Base-by-base conservation (phyloP, 75 land plant genomes). In the Sequoia sempervirens region DNA sequence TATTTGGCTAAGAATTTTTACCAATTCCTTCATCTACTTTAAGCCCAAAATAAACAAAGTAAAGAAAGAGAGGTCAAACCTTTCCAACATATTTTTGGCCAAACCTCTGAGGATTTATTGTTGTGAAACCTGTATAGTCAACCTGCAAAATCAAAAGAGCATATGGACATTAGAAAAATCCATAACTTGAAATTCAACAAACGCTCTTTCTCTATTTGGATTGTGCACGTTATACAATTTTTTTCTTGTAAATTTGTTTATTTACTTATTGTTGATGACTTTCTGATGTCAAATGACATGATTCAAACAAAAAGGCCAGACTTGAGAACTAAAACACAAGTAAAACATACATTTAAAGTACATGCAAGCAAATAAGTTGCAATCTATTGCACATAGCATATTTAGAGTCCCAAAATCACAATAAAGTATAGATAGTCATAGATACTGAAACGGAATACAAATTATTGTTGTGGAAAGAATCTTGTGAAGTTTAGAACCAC, bases 31-130 rank as follows among this genome's bases (percentile, higher is more conserved):
- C 10, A 20, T 80, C 36, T 53, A 8, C 5, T 45, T 61, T 18
- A 70, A 81, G 26, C 20, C n/a, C 34, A 4, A n/a, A 41, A 46
- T 43, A 23, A 26, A 69, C 17, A 61, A 17, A 80, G 1, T 2
- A 83, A 58, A 54, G n/a, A 61, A 83, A 75, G 40, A 41, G 56
- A 5, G 4, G 18, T 17, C 17, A 56, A 86, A 97, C 99, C 99
- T 97, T 97, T n/a, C 99, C 99, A 14, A 97, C 99, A 88, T 93
- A 97, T 75, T 97, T 97, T 80, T 97, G 99, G 82, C 99, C 99
- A 91, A 97, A 97, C 41, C 98, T 93, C 88, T 97, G 99, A 86
- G 99, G 99, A 89, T 97, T 97, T 87, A 97, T 96, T 80, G 99
- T 97, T 90, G 94, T 90, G 85, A 94, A 96, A 56, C 98, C 98